Percentiles rank a stretch among this genome's conserved stretches.
These are phyloP conservation scores for Rickenella mellea DNA, from an alignment of 768 basidiomycete species.

Conservation along the genomic window DNA sequence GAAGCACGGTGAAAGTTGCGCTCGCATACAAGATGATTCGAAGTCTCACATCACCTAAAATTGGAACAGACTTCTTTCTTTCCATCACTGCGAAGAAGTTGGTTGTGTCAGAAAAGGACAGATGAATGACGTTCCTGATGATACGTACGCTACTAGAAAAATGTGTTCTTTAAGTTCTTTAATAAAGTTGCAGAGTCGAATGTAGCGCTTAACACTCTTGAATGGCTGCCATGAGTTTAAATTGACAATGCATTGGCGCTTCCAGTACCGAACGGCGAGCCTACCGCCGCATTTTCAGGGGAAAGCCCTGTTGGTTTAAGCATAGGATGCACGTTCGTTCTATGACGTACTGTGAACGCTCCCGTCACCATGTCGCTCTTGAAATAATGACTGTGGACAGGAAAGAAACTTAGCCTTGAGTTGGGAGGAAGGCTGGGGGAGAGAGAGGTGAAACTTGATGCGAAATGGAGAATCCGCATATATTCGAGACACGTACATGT, in stretches of 20 bases:
- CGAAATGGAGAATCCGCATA: too few relatives aligned
- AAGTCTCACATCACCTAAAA: constrained; percentile 1
- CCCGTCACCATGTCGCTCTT: too few relatives aligned
- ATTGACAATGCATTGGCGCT: constrained; percentile 26
- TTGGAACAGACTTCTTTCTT: constrained; percentile 2
- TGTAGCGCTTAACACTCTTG: constrained; percentile 43
- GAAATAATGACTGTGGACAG: too few relatives aligned
- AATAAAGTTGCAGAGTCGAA: constrained; percentile 39
- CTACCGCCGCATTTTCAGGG: not conserved
- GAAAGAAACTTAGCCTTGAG: too few relatives aligned
- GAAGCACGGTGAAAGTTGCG: too few relatives aligned
- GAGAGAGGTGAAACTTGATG: too few relatives aligned
- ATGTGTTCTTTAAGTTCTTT: constrained; percentile 25
- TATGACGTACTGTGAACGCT: too few relatives aligned
- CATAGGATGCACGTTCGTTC: too few relatives aligned
- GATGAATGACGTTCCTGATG: not conserved
- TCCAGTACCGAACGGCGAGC: constrained; percentile 6
- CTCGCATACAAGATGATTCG: not conserved
- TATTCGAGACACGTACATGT: too few relatives aligned
- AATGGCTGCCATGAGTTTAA: constrained; percentile 41
- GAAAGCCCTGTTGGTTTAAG: not conserved
- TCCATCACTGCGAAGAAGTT: too few relatives aligned
- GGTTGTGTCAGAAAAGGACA: too few relatives aligned
- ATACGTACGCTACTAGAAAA: constrained; percentile 19
- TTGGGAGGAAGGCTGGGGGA: too few relatives aligned